Evolutionary conservation across 2,329 filamentous ascomycete genomes (phyloP), one percentile per base, ranked within the genome.

Genomic region (Thelonectria olida): DNA sequence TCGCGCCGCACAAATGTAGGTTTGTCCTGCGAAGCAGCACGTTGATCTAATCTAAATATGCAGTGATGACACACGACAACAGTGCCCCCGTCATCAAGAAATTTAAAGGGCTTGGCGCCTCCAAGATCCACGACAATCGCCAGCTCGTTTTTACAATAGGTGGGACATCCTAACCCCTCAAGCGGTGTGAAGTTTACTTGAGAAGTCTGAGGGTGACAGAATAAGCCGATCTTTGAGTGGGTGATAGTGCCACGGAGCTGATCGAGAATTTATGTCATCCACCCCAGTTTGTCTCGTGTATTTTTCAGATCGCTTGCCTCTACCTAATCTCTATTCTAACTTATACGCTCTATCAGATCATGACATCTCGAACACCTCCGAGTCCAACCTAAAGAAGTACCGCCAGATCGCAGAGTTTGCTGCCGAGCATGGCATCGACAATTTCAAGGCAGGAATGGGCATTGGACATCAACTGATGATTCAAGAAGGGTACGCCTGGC

Each of bases 401-500:
- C 74, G 77, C 15, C 85, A 90, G 71, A 97, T 97, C 53, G 88
- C 96, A 74, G 85, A 88, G 63, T 97, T 98, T 78, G 95, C 92
- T 1, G 83, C 85, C 71, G 83, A 88, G 63, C 92, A 97, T 60
- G 91, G 91, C 2, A 85, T 96, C 1, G 82, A 88, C 58, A 93
- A 94, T 74, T 97, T 90, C 70, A 89, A 88, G 1, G 90, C 92
- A 1, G 92, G 92, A 2, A 79, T 87, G 44, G 92, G 92, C 12
- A 97, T 97, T 71, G 94, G 93, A 0, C 95, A 97, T 75, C 95
- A 97, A 76, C 90, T 95, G 68, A 93, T 96, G 91, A 87, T 97
- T 0, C 93, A 97, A 6, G 50, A 51, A 52, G 50, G 92, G 92
- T 82, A 90, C 82, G 71, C 80, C 2, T 98, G 93, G 93, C 95